Conservation (phyloP, 768 basidiomycete genomes). For the Tulasnella calospora region DNA sequence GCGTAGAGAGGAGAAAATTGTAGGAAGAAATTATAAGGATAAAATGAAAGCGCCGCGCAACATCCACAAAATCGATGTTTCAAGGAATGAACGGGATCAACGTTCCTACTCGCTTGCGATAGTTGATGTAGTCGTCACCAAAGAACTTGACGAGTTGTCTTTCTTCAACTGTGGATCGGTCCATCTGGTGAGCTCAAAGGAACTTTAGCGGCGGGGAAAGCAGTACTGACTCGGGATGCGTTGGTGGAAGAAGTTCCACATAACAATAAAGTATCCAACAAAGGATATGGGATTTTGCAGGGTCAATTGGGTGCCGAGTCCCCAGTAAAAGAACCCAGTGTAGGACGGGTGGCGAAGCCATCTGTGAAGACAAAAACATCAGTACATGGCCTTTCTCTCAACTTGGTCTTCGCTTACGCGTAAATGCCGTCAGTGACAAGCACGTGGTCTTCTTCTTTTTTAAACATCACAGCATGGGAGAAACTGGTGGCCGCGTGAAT, state of each 20-base stretch:
- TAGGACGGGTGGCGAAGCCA: constrained; percentile 95
- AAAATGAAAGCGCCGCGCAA: not conserved
- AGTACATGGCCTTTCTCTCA: not conserved
- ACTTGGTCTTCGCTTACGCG: constrained; percentile 50
- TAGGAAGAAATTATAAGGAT: not conserved
- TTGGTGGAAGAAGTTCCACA: constrained; percentile 83
- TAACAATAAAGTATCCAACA: constrained; percentile 54
- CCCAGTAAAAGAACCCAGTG: constrained; percentile 97
- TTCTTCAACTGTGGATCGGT: constrained; percentile 64
- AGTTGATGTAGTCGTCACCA: constrained; percentile 76
- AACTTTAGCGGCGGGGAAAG: not conserved
- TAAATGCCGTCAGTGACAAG: constrained; percentile 91
- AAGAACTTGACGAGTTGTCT: constrained; percentile 76
- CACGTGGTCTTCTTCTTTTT: constrained; percentile 64
- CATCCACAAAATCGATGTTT: not conserved
- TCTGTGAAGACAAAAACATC: constrained; percentile 38
- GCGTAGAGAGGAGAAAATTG: not conserved
- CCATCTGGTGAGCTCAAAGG: not conserved
- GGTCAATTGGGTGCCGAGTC: constrained; percentile 85
- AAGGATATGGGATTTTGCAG: constrained; percentile 81
- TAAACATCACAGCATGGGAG: constrained; percentile 78
- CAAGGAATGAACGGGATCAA: constrained; percentile 80
- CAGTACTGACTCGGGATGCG: constrained; percentile 67
- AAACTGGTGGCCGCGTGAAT: constrained; percentile 91
- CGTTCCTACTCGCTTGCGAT: constrained; percentile 73